A percentile compares a stretch with the other conserved stretches of the same genome.
These are phyloP conservation scores for Taphrina sp. DNA, from an alignment of 1,139 yeast species.

Conservation along the genomic window DNA sequence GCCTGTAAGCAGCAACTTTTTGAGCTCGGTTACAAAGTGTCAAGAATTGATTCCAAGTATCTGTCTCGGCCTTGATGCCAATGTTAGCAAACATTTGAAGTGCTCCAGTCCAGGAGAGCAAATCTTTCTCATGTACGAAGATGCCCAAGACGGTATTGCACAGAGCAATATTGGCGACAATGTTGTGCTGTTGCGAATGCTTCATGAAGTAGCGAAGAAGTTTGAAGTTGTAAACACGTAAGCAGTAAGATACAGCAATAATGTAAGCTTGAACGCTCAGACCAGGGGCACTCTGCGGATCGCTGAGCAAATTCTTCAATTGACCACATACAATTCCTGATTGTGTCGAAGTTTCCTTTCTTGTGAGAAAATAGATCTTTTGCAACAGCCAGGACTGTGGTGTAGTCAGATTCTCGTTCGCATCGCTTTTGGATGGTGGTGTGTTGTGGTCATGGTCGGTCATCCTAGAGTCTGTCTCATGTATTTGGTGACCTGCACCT, in stretches of 20 bases:
- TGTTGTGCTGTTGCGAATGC: conserved; percentile 6
- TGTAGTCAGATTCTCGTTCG: no score
- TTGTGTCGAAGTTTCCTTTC: no score
- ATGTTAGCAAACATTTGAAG: not conserved
- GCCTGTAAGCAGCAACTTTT: not conserved
- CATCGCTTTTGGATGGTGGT: no score
- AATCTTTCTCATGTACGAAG: not conserved
- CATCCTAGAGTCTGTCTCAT: no score
- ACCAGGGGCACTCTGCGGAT: conserved; percentile 1
- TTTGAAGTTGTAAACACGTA: conserved; percentile 2
- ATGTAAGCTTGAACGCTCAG: conserved; percentile 1
- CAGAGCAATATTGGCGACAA: not conserved
- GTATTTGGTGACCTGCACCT: no score
- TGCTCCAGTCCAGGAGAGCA: conserved; percentile 6
- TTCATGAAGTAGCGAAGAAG: conserved; percentile 6
- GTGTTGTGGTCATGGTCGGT: no score
- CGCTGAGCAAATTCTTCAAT: no score
- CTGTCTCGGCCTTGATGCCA: conserved; percentile 6
- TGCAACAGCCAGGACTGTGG: no score
- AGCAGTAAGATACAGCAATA: not conserved
- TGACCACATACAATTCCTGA: no score
- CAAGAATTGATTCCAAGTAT: conserved; percentile 16
- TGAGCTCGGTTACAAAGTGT: not conserved
- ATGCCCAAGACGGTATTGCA: conserved; percentile 16
- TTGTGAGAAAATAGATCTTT: no score